Evolutionary conservation across 495 filamentous ascomycete genomes (phyloP), one percentile per base, ranked within the genome.

Genomic region (Delitschia confertaspora): DNA sequence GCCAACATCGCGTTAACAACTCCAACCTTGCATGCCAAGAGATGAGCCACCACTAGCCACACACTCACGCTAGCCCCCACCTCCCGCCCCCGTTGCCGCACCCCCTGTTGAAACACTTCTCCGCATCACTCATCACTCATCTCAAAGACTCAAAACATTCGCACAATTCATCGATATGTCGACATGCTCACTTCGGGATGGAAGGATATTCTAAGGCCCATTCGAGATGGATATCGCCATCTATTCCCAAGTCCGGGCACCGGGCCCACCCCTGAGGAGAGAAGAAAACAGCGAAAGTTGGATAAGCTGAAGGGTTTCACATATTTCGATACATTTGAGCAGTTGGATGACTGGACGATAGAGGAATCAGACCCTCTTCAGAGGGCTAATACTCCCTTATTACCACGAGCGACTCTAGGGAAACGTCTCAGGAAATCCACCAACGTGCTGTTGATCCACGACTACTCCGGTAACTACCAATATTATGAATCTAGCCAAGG

Each of bases 391-490:
- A 68, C 60, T 6, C 64, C 67, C 4, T 57, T 69, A 4, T 18
- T 62, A 14, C 38, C 23, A 21, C 62, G 65, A 0, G 6, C 16
- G 16, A 17, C 6, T 44, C 2, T 22, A n/a, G n/a, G n/a, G n/a
- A n/a, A n/a, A n/a, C n/a, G n/a, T n/a, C n/a, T n/a, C n/a, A n/a
- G n/a, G n/a, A n/a, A n/a, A n/a, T n/a, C n/a, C n/a, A n/a, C 59
- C 2, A 51, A 39, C 2, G 40, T 68, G 19, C 46, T 66, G 11
- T 37, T 68, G 31, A 66, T 64, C 31, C 67, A 70, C 34, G 67
- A 69, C 42, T 70, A 58, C 51, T 53, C 56, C n/a, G 67, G 67
- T 10, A 62, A 63, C 33, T 69, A 69, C 41, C 67, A 65, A 35
- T 54, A 59, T 18, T 66, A 62, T 10, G 67, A 70, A 40, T 40